Conservation (phyloP, 1,284 basidiomycete species). For the Gastroboletus turbinatus region DNA sequence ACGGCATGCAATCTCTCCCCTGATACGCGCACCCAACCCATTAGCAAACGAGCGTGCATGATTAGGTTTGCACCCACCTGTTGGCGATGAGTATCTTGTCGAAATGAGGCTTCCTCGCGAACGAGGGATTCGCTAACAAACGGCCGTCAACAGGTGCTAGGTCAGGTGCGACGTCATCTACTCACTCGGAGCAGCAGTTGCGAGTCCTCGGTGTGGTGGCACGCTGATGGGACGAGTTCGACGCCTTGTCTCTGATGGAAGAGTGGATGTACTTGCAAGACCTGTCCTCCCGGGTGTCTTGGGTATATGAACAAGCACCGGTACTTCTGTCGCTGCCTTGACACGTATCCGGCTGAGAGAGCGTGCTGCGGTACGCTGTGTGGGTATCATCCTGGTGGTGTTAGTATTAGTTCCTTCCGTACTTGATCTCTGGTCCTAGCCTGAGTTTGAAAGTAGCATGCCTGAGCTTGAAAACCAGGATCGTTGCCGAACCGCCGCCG, state of each 20-base stretch:
- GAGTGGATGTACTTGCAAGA: not conserved
- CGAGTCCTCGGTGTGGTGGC: slow-evolving; percentile 12
- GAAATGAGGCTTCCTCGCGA: slow-evolving; percentile 53
- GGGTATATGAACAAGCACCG: slow-evolving; percentile 4
- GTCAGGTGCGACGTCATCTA: not conserved
- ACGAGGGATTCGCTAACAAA: slow-evolving; percentile 1
- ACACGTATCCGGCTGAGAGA: slow-evolving; percentile 23
- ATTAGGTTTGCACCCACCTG: slow-evolving; percentile 49
- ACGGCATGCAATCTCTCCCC: slow-evolving; percentile 93
- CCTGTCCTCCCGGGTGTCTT: slow-evolving; percentile 7
- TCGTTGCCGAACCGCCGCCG: too few relatives aligned
- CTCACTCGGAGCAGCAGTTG: slow-evolving; percentile 21
- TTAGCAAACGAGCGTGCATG: not conserved
- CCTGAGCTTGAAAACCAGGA: too few relatives aligned
- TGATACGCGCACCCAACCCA: slow-evolving; percentile 28
- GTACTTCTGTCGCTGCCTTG: slow-evolving; percentile 10
- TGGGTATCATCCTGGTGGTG: slow-evolving; percentile 29
- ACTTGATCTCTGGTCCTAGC: too few relatives aligned
- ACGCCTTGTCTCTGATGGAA: slow-evolving; percentile 1
- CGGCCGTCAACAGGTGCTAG: not conserved
- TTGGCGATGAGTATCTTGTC: slow-evolving; percentile 88
- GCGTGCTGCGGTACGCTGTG: slow-evolving; percentile 28
- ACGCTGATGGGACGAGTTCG: not conserved
- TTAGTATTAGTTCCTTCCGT: not conserved
- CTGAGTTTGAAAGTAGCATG: too few relatives aligned